A percentile compares a stretch with the other conserved stretches of the same genome.
Evolutionary conservation across 495 filamentous ascomycete genomes (phyloP).

Genomic region (Lasiosphaeria ovina): DNA sequence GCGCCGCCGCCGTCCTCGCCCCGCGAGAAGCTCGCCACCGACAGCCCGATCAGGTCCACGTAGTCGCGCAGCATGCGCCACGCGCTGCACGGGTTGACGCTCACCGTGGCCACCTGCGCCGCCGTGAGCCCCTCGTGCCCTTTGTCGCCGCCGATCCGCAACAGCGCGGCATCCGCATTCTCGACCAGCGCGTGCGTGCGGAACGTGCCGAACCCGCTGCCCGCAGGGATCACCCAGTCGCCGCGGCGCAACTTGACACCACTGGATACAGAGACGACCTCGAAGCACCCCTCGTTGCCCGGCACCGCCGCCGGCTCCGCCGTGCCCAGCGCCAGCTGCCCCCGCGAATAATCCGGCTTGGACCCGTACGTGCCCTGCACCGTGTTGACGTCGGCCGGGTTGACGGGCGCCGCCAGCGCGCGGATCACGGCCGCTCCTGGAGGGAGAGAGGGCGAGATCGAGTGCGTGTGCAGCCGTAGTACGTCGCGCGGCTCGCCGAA

Average conservation of each 20-base stretch:
- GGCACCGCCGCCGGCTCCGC: slow-evolving; percentile 55
- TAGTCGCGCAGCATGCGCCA: slow-evolving; percentile 91
- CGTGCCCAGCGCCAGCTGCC: slow-evolving; percentile 67
- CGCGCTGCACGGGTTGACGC: slow-evolving; percentile 88
- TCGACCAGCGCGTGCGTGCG: slow-evolving; percentile 79
- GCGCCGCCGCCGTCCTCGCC: slow-evolving; percentile 52
- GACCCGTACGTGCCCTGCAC: slow-evolving; percentile 94
- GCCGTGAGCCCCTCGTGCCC: slow-evolving; percentile 59
- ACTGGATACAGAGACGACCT: slow-evolving; percentile 67
- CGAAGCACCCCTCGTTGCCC: slow-evolving; percentile 91
- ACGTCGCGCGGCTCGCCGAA: slow-evolving; percentile 86
- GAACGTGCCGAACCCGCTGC: slow-evolving; percentile 84
- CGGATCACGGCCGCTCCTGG: slow-evolving; percentile 61
- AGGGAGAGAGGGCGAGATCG: slow-evolving; percentile 75
- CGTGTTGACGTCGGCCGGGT: slow-evolving; percentile 93
- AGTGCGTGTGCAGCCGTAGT: slow-evolving; percentile 75
- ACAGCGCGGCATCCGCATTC: slow-evolving; percentile 55
- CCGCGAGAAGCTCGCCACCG: slow-evolving; percentile 32
- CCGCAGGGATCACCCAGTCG: slow-evolving; percentile 89
- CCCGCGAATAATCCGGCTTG: slow-evolving; percentile 68
- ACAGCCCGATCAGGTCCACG: slow-evolving; percentile 44
- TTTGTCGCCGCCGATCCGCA: slow-evolving; percentile 57
- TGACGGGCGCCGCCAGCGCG: slow-evolving; percentile 84
- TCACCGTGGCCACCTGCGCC: slow-evolving; percentile 77
- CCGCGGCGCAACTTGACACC: slow-evolving; percentile 55